Evolutionary conservation across 2,329 filamentous ascomycete genomes (phyloP), one percentile per base, ranked within the genome.

Genomic region (Thielaviopsis ethacetica): DNA sequence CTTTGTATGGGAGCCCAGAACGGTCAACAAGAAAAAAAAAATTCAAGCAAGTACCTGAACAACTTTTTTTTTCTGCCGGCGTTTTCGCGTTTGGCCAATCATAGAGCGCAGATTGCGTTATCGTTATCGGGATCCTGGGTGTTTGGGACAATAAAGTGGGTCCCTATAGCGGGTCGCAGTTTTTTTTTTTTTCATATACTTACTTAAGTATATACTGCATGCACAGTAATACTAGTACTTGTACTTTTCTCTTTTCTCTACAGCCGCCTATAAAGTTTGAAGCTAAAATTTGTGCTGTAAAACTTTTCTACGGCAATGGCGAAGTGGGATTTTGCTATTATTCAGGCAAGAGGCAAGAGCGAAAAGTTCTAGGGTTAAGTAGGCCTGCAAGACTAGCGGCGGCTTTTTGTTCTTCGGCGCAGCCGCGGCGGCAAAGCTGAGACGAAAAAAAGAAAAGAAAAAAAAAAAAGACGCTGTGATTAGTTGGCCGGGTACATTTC

Each of bases 401-500:
- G 17, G 10, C n/a, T n/a, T 19, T 49, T 21, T 49, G 3, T n/a
- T 49, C 44, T 49, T 49, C 44, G 44, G 44, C n/a, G n/a, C 44
- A 49, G 44, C 44, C 44, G 44, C 10, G n/a, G n/a, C 19, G 44
- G n/a, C 44, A 21, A 21, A 49, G 7, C 17, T 21, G n/a, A 49
- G n/a, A 49, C 44, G n/a, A 49, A 49, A 49, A 49, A 3, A 27
- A 27, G 26, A 27, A 27, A 9, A 27, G 26, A 27, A 27, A 9
- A 27, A 27, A 27, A 4, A 10, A 34, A 34, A 34, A 34, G 30
- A 34, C 30, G n/a, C 51, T 38, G 54, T 62, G 64, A 66, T 61
- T 66, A 64, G 49, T 64, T 68, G 17, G 53, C 53, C 13, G 76
- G 75, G 62, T 73, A 78, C 75, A 78, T 78, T 62, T 78, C 74